Percentiles rank a stretch among this genome's conserved stretches.
phyloP scores from a whole-genome alignment of 1,139 yeast species.

The Blastobotrys serpentis region DNA sequence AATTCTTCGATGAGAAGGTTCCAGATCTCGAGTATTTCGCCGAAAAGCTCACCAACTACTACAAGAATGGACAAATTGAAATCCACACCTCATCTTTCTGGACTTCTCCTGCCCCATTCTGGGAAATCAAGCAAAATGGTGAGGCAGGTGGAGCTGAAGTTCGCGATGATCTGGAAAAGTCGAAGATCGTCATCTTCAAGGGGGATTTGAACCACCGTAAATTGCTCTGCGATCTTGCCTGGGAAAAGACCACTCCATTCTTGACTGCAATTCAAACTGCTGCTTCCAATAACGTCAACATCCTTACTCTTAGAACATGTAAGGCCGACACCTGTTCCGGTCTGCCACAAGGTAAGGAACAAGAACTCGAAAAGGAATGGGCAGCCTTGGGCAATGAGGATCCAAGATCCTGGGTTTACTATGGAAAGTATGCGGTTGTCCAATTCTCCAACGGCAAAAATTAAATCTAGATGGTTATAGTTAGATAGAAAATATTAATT shows the following conservation, averaged over 20 bases:
- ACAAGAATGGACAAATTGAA: constrained; percentile 49
- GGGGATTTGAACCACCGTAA: constrained; percentile 97
- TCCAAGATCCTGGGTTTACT: constrained; percentile 78
- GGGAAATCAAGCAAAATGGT: constrained; percentile 60
- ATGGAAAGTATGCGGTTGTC: constrained; percentile 93
- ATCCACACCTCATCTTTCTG: constrained; percentile 74
- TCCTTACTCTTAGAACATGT: constrained; percentile 82
- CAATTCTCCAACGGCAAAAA: constrained; percentile 47
- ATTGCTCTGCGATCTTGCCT: constrained; percentile 81
- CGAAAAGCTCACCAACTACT: constrained; percentile 50
- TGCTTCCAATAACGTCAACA: constrained; percentile 55
- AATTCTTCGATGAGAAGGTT: constrained; percentile 51
- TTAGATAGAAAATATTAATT: too few relatives aligned
- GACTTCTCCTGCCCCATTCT: constrained; percentile 72
- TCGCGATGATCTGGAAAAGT: constrained; percentile 52
- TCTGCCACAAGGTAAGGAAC: constrained; percentile 65
- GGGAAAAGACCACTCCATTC: constrained; percentile 84
- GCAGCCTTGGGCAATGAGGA: constrained; percentile 50
- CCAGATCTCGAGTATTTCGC: constrained; percentile 49
- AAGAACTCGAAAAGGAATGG: constrained; percentile 62
- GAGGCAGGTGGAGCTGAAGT: constrained; percentile 57
- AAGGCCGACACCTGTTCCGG: constrained; percentile 98
- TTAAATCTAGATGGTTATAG: too few relatives aligned
- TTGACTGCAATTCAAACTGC: constrained; percentile 65
- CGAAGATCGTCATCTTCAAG: constrained; percentile 77